Evolutionary conservation across 2,329 filamentous ascomycete species (phyloP).

Genomic region (Nannizzia gypsea): DNA sequence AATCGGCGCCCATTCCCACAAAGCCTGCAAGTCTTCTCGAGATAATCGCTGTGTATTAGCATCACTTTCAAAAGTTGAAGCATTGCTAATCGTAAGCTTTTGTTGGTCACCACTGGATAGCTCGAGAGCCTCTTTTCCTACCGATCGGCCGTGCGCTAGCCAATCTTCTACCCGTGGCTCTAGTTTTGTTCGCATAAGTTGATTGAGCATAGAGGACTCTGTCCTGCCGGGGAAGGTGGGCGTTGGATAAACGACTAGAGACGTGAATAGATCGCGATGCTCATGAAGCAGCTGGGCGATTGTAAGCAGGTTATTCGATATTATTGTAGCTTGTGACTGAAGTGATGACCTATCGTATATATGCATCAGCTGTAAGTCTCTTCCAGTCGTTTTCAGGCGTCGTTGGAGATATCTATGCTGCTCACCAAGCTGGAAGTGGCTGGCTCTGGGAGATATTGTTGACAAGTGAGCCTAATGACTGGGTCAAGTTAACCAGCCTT

Average conservation of each 20-base stretch:
- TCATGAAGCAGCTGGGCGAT: conserved; percentile 54
- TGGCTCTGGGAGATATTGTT: conserved; percentile 50
- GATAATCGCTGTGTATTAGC: conserved; percentile 20
- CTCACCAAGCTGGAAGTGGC: conserved; percentile 56
- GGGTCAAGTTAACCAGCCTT: conserved; percentile 55
- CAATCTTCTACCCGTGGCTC: conserved; percentile 66
- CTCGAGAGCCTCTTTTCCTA: conserved; percentile 19
- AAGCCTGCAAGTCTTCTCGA: conserved; percentile 42
- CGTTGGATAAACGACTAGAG: conserved; percentile 62
- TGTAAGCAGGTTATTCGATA: conserved; percentile 57
- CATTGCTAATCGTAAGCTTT: background rate
- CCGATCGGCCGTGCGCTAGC: conserved; percentile 51
- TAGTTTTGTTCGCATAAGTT: conserved; percentile 70
- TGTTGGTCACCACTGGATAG: background rate
- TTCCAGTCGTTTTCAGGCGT: background rate
- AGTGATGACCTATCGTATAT: conserved; percentile 49
- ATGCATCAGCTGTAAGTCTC: background rate
- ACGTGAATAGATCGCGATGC: conserved; percentile 55
- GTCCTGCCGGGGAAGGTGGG: conserved; percentile 62
- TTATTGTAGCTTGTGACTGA: conserved; percentile 58
- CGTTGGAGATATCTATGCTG: background rate
- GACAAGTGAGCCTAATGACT: conserved; percentile 54
- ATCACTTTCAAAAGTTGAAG: background rate
- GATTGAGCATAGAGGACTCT: conserved; percentile 48
- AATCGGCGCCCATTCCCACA: conserved; percentile 49